phyloP scores from a whole-genome alignment of 2,329 filamentous ascomycete species.

The Phialemonium atrogriseum region DNA sequence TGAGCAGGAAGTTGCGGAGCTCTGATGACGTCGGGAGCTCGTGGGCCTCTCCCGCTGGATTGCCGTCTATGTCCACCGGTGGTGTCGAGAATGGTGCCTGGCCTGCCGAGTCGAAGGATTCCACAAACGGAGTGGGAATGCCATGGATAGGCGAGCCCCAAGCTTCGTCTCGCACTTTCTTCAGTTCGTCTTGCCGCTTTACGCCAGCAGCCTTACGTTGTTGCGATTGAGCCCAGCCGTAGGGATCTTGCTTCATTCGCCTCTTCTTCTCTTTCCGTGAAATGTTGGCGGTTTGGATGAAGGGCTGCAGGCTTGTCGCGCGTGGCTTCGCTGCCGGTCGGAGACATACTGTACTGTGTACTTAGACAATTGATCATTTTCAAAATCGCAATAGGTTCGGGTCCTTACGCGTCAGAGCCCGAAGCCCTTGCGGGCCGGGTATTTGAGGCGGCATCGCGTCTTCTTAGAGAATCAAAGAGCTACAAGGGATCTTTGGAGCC shows the following conservation, averaged over 20 bases:
- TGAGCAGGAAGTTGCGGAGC: constrained; percentile 70
- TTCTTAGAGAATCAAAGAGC: background rate
- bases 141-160: constrained; percentile 76
- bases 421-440: constrained; percentile 50
- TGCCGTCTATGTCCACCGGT: constrained; percentile 31
- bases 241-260: constrained; percentile 68
- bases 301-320: constrained; percentile 43
- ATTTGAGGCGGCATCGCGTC: constrained; percentile 60
- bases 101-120: constrained; percentile 65
- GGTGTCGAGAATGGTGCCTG: constrained; percentile 31
- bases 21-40: constrained; percentile 38
- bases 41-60: constrained; percentile 27
- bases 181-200: constrained; percentile 62
- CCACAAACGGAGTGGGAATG: constrained; percentile 69
- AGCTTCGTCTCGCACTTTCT: constrained; percentile 52
- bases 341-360: constrained; percentile 45
- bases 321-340: constrained; percentile 41
- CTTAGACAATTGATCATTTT: too few species aligned
- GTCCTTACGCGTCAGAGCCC: constrained; percentile 50
- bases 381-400: background rate
- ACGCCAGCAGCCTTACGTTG: constrained; percentile 80
- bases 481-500: too few species aligned
- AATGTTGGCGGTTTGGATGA: constrained; percentile 57
- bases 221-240: constrained; percentile 69
- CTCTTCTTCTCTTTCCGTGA: constrained; percentile 56